phyloP scores from a whole-genome alignment of 805 yeast genomes.

The Ogataea thermomethanolica region DNA sequence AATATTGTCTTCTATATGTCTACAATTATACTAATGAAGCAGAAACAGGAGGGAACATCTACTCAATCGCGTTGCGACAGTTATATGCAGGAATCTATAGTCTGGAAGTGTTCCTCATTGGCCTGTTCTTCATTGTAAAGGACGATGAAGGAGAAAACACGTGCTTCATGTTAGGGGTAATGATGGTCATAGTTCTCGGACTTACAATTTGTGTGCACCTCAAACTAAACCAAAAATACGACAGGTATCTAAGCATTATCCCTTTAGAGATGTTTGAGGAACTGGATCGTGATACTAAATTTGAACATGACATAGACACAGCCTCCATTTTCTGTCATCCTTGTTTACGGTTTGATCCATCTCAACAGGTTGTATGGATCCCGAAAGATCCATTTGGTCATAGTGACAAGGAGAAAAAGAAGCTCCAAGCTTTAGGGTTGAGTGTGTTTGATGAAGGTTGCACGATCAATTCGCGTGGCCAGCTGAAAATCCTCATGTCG shows the following conservation, averaged over 20 bases:
- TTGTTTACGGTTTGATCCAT: conserved; percentile 22
- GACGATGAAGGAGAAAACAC: conserved; percentile 46
- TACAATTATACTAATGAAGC: conserved; percentile 49
- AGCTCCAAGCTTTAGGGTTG: conserved; percentile 22
- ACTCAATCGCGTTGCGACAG: conserved; percentile 72
- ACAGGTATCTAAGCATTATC: conserved; percentile 33
- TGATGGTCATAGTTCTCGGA: conserved; percentile 50
- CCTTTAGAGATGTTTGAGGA: conserved; percentile 32
- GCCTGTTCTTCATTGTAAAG: conserved; percentile 63
- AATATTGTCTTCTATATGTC: conserved; percentile 61
- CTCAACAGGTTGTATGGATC: conserved; percentile 23
- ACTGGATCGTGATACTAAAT: conserved; percentile 3
- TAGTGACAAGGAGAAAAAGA: conserved; percentile 25
- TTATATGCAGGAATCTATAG: conserved; percentile 80
- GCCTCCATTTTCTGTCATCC: conserved; percentile 24
- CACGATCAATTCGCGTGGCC: conserved; percentile 11
- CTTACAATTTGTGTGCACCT: conserved; percentile 57
- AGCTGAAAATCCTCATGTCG: conserved; percentile 10
- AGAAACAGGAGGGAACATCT: conserved; percentile 67
- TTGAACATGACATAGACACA: conserved; percentile 5
- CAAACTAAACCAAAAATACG: conserved; percentile 44
- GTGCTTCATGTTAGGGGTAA: conserved; percentile 41
- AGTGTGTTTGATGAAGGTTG: conserved; percentile 20
- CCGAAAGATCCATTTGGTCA: conserved; percentile 34
- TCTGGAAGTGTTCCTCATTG: conserved; percentile 72